Conservation (phyloP, 371 early-diverging fungal species). For the Apophysomyces elegans region DNA sequence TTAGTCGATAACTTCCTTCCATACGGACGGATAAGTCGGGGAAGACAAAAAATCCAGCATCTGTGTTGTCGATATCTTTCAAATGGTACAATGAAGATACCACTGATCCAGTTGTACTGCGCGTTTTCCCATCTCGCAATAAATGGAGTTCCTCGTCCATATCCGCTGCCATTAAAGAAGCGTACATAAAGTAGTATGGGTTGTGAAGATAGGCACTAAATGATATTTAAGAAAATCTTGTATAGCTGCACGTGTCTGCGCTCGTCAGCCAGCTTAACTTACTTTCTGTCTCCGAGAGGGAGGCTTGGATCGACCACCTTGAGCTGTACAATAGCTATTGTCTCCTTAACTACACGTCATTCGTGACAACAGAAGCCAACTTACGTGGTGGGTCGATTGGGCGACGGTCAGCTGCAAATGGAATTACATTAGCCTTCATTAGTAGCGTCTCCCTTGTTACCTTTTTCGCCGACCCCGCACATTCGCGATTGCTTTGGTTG, state of each 20-base stretch:
- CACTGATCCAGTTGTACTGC: conserved; percentile 83
- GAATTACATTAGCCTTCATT: conserved; percentile 1
- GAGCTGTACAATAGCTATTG: conserved; percentile 78
- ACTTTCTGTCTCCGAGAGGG: conserved; percentile 39
- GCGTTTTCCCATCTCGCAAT: conserved; percentile 72
- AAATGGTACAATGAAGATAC: conserved; percentile 91
- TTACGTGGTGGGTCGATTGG: conserved; percentile 93
- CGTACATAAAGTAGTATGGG: conserved; percentile 88
- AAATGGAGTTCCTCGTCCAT: conserved; percentile 75
- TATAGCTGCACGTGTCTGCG: conserved; percentile 1
- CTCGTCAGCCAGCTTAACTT: conserved; percentile 7
- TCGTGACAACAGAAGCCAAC: background rate
- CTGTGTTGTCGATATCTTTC: conserved; percentile 83
- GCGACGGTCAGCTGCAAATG: conserved; percentile 79
- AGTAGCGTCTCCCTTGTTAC: conserved; percentile 30
- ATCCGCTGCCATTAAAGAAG: conserved; percentile 71
- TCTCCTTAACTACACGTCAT: background rate
- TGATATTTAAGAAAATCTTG: conserved; percentile 4
- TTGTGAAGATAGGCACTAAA: conserved; percentile 75
- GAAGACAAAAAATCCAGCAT: conserved; percentile 96
- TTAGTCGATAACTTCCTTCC: conserved; percentile 89
- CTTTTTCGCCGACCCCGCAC: conserved; percentile 93
- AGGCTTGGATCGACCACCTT: conserved; percentile 62
- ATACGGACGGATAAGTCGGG: conserved; percentile 91
- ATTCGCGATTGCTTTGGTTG: conserved; percentile 94